Percentiles rank a stretch among this genome's conserved stretches.
Evolutionary conservation across 176 grass and related monocot genomes (phyloP).

Genomic region (Aegilops bicornis): DNA sequence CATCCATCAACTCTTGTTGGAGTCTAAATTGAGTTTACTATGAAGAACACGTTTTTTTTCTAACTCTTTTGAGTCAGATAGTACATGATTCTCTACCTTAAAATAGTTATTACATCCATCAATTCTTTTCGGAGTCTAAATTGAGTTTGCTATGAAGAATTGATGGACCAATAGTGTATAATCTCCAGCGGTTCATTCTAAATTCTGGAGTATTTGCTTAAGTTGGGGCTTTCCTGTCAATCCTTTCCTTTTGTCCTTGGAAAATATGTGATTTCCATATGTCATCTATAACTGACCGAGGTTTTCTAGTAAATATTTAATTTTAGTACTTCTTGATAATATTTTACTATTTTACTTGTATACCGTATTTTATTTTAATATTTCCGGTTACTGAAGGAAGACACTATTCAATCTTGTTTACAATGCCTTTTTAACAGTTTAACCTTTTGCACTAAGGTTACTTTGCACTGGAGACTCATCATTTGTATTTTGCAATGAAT

Average conservation of each 20-base stretch:
- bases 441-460: not conserved
- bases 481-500: constrained; percentile 1
- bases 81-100: not conserved
- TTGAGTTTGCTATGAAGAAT: not conserved
- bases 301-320: not conserved
- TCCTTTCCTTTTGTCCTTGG: not conserved
- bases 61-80: not conserved
- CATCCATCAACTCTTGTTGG: no score
- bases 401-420: not conserved
- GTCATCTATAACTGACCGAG: not conserved
- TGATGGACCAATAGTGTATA: not conserved
- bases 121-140: not conserved
- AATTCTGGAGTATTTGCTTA: not conserved
- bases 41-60: not conserved
- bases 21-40: no score
- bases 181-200: not conserved
- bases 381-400: not conserved
- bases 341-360: not conserved
- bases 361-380: not conserved
- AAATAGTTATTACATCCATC: not conserved
- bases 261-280: not conserved
- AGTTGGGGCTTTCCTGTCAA: not conserved
- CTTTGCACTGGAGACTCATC: not conserved
- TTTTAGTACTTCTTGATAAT: constrained; percentile 2
- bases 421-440: not conserved